Conservation (phyloP, 1,284 basidiomycete species). For the Marasmius oreades region DNA sequence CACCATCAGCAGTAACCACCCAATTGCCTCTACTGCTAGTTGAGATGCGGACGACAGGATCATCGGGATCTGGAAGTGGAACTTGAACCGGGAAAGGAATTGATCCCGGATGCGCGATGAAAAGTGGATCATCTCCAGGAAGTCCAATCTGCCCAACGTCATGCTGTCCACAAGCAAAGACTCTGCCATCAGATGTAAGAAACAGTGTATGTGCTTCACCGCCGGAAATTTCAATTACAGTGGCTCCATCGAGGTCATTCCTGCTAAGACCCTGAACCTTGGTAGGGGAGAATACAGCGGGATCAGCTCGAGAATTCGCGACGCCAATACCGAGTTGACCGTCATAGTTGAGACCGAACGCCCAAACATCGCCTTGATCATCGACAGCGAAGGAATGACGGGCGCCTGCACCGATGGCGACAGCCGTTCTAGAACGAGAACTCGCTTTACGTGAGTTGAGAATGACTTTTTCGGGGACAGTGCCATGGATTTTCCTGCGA, state of each 20-base stretch:
- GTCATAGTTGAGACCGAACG: constrained; percentile 74
- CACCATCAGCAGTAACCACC: constrained; percentile 61
- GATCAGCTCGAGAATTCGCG: constrained; percentile 29
- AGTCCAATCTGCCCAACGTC: constrained; percentile 70
- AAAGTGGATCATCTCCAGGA: constrained; percentile 41
- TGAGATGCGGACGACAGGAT: constrained; percentile 58
- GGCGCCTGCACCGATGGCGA: constrained; percentile 63
- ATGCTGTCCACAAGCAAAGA: constrained; percentile 68
- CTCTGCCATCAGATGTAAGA: constrained; percentile 70
- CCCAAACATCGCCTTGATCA: constrained; percentile 66
- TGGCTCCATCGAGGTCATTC: constrained; percentile 50
- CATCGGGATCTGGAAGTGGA: constrained; percentile 47
- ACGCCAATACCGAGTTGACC: constrained; percentile 27
- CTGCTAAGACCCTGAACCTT: constrained; percentile 56
- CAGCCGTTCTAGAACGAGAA: constrained; percentile 50
- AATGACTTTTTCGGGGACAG: constrained; percentile 62
- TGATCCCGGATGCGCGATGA: constrained; percentile 38
- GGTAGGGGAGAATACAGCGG: constrained; percentile 56
- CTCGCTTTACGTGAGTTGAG: constrained; percentile 28
- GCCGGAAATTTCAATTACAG: constrained; percentile 55
- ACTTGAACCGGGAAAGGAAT: constrained; percentile 50
- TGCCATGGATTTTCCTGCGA: constrained; percentile 67
- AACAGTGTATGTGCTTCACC: constrained; percentile 81
- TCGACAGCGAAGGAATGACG: constrained; percentile 81
- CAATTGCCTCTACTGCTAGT: constrained; percentile 68